These are phyloP conservation scores for Fusarium proliferatum DNA, from an alignment of 2,329 filamentous ascomycete species.

Conservation along the genomic window DNA sequence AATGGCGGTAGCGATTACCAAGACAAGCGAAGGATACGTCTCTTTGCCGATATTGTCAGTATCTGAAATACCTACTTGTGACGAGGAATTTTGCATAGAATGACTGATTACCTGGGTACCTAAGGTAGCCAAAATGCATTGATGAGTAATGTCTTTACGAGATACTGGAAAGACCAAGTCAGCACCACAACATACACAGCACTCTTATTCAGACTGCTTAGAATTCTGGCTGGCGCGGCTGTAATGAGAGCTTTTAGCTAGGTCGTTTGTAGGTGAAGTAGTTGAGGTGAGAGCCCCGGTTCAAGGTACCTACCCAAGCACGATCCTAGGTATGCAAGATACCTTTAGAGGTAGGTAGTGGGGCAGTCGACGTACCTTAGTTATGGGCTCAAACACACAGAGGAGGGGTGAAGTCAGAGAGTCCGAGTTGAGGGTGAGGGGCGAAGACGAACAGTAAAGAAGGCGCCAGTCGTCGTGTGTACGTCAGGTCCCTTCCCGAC, in stretches of 20 bases:
- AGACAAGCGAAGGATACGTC: constrained; percentile 26
- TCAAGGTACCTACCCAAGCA: constrained; percentile 18
- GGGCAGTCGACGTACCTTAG: constrained; percentile 14
- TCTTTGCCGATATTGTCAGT: constrained; percentile 5
- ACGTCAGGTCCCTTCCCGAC: constrained; percentile 40
- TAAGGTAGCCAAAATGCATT: not conserved
- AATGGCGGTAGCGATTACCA: constrained; percentile 29
- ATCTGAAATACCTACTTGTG: constrained; percentile 1
- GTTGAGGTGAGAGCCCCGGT: constrained; percentile 30
- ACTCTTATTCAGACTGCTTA: not conserved
- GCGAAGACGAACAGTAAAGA: constrained; percentile 33
- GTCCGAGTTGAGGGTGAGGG: constrained; percentile 14
- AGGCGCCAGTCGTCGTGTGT: constrained; percentile 33
- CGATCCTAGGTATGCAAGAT: not conserved
- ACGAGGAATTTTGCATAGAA: constrained; percentile 8
- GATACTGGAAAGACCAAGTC: not conserved
- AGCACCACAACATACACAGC: not conserved
- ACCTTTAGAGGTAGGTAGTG: not conserved
- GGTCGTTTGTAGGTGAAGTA: constrained; percentile 16
- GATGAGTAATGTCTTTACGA: not conserved
- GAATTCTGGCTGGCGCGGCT: constrained; percentile 35
- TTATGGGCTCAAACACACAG: constrained; percentile 9
- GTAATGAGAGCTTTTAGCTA: constrained; percentile 22
- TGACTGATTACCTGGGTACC: not conserved
- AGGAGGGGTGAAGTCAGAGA: constrained; percentile 31